These are phyloP conservation scores for Penicillium sp. DNA, from an alignment of 2,329 filamentous ascomycete species.

Conservation along the genomic window DNA sequence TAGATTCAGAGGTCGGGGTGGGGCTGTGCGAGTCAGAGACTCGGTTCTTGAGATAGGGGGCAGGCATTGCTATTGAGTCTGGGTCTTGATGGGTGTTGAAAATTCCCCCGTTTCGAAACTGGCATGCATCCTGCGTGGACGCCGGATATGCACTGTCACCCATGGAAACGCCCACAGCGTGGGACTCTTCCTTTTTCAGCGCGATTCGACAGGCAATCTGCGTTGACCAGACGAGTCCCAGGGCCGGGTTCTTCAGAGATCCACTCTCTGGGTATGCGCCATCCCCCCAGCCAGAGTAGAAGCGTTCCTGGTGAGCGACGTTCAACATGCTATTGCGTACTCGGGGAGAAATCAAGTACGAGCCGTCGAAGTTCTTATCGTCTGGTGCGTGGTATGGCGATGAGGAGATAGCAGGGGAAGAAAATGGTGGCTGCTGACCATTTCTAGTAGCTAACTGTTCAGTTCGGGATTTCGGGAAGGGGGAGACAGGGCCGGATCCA, in stretches of 20 bases:
- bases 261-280: constrained; percentile 36
- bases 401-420: constrained; percentile 28
- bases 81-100: not conserved
- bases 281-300: constrained; percentile 95
- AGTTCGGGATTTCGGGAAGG: constrained; percentile 15
- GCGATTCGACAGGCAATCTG: constrained; percentile 82
- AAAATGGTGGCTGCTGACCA: constrained; percentile 6
- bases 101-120: not conserved
- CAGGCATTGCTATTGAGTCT: constrained; percentile 6
- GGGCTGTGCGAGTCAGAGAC: not conserved
- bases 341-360: constrained; percentile 40
- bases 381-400: constrained; percentile 31
- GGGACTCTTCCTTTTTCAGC: constrained; percentile 66
- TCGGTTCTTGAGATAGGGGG: not conserved
- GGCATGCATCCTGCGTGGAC: not conserved
- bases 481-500: constrained; percentile 20
- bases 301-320: constrained; percentile 81
- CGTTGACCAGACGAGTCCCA: constrained; percentile 88
- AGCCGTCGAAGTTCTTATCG: constrained; percentile 28
- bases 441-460: constrained; percentile 8
- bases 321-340: constrained; percentile 57
- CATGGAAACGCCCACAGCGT: constrained; percentile 33
- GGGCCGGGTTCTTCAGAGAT: constrained; percentile 72
- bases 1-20: constrained; percentile 2
- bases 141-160: constrained; percentile 3